Base-by-base conservation (phyloP, 2,329 filamentous ascomycete species). In the Colletotrichum chrysophilum region DNA sequence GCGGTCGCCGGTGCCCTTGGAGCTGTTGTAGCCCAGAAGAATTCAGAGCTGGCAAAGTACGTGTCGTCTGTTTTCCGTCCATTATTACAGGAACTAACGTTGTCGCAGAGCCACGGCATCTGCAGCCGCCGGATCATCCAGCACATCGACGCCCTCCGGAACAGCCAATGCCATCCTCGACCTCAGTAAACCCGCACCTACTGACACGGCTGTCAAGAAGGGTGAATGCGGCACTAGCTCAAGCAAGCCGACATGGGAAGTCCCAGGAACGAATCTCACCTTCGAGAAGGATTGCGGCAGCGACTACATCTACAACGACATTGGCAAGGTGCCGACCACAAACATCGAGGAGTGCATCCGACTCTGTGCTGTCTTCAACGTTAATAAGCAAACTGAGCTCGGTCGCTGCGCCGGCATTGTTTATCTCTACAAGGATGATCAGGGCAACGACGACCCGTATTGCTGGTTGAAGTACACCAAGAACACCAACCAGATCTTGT, bases 401-500 rank as follows among this genome's bases (percentile, higher is more conserved):
- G 70, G 74, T 13, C 70, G 70, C 7, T 75, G 74, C 48, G 71
- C 48, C 6, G 74, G 74, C 8, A 36, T 75, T 8, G 74, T 75
- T 10, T 75, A 68, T 21, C 60, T 75, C 3, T 73, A 60, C 64
- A 62, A 34, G 48, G 74, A 66, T 32, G 64, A 58, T 5, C 64
- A 75, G 43, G 70, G 70, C 21, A 66, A 65, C 43, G 70, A 73
- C 10, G 28, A 36, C 18, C 66, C 66, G 13, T 75, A 66, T 26
- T 75, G 74, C 70, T 75, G 74, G 74, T 5, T 75, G 32, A 75
- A 75, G 74, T 75, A 75, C n/a, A 69, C 34, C 21, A 60, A 73
- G 70, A 75, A 75, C 28, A 75, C 24, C 18, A 55, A 24, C 56
- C 43, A 69, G 64, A 68, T 52, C 16, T 43, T 52, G 8, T 34